Evolutionary conservation across 2,329 filamentous ascomycete species (phyloP).

Genomic region (Trichoderma koningiopsis): DNA sequence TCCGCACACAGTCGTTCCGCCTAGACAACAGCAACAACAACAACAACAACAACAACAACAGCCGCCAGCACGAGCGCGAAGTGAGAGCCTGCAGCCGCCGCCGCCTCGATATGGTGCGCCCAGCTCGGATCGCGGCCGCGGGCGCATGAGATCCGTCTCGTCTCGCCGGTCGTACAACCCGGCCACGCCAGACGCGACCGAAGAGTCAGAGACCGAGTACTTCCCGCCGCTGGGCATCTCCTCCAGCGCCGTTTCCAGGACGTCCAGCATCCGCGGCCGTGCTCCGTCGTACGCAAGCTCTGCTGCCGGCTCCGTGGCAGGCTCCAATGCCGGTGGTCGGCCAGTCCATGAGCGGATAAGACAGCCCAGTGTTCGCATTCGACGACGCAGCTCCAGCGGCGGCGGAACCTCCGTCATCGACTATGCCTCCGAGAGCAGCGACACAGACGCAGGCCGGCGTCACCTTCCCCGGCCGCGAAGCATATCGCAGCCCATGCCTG

Average conservation of each 20-base stretch:
- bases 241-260: slow-evolving; percentile 2
- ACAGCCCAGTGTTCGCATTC: slow-evolving; percentile 33
- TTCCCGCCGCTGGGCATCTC: slow-evolving; percentile 17
- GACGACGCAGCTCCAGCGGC: slow-evolving; percentile 28
- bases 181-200: slow-evolving; percentile 16
- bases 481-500: slow-evolving; percentile 40
- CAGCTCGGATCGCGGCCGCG: background rate
- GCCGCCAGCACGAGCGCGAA: background rate
- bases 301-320: background rate
- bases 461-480: slow-evolving; percentile 38
- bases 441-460: background rate
- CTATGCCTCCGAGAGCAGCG: background rate
- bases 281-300: slow-evolving; percentile 1
- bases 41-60: background rate
- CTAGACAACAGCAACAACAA: background rate
- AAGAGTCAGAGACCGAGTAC: slow-evolving; percentile 23
- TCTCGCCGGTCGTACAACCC: slow-evolving; percentile 10
- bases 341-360: slow-evolving; percentile 22
- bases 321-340: background rate
- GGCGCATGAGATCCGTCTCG: background rate
- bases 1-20: background rate
- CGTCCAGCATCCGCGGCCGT: slow-evolving; percentile 6
- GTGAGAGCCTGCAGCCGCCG: background rate
- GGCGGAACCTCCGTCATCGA: background rate
- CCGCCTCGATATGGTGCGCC: background rate